Percentiles rank a stretch among this genome's conserved stretches.
These are phyloP conservation scores for Alloascoidea africana DNA, from an alignment of 805 yeast species.

Conservation along the genomic window DNA sequence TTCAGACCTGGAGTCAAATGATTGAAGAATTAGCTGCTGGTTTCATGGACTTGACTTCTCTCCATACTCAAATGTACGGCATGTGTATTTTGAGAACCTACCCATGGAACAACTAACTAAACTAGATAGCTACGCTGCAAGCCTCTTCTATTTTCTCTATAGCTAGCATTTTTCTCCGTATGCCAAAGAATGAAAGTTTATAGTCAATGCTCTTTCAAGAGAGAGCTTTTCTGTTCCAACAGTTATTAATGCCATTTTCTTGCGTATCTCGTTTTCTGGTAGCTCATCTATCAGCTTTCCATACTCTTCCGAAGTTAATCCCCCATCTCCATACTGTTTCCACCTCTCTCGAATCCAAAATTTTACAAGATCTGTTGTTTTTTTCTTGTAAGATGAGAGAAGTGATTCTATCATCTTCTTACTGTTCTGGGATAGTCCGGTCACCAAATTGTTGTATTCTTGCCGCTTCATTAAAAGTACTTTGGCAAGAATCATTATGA, in stretches of 20 bases:
- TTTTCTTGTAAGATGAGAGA: background rate
- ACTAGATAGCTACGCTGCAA: no score
- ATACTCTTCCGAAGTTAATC: slow-evolving; percentile 10
- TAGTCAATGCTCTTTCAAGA: no score
- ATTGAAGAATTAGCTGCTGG: no score
- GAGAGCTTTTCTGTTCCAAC: slow-evolving; percentile 17
- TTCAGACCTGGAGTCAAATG: no score
- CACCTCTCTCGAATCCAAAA: background rate
- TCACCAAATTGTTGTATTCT: slow-evolving; percentile 5
- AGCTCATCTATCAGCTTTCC: slow-evolving; percentile 6
- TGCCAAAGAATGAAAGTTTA: no score
- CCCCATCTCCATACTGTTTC: slow-evolving; percentile 10
- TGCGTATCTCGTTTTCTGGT: slow-evolving; percentile 6
- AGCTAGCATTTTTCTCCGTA: no score
- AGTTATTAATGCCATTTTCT: slow-evolving; percentile 9
- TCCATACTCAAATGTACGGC: no score
- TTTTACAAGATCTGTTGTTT: background rate
- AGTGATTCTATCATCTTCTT: background rate
- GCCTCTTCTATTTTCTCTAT: no score
- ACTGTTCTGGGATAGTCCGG: background rate
- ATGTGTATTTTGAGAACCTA: no score
- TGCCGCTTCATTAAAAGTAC: slow-evolving; percentile 8
- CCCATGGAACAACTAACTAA: no score
- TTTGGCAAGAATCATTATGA: slow-evolving; percentile 6
- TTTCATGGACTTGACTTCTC: no score